Evolutionary conservation across 1,284 basidiomycete genomes (phyloP), one percentile per base, ranked within the genome.

Genomic region (Grifola frondosa): DNA sequence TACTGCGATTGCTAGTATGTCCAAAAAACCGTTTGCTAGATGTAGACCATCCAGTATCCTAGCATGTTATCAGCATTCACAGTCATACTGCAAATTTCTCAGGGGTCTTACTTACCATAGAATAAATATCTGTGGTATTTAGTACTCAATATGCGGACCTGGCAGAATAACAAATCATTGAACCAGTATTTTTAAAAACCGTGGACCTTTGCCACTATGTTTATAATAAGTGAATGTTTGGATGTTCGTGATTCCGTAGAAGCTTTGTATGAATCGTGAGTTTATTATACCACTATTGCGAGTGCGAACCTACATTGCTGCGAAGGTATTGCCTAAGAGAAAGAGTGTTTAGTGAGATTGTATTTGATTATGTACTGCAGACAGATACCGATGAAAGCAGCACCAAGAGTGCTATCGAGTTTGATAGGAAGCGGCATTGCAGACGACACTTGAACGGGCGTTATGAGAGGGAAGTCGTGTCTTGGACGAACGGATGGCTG

Each of bases 141-240:
- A 13, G 19, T 24, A 20, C 15, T 16, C 3, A 15, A 10, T n/a
- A 35, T 17, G 19, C 12, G 12, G 3, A 4, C 8, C 13, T 5
- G 19, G 23, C 19, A 35, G 22, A 38, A 13, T n/a, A n/a, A n/a
- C 15, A 2, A 44, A 48, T 30, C 36, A 58, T n/a, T n/a, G n/a
- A n/a, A n/a, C 58, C n/a, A 58, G 35, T 15, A 17, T 34, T 38
- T 53, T 53, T 29, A 61, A 33, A 30, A 45, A 48, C 13, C 15
- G 15, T 16, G 52, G 47, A 37, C 59, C 57, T 9, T 39, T 23
- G 12, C 36, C 34, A 15, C 47, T 49, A 19, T 47, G 50, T 30
- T 48, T 50, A 36, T 48, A 61, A 42, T 59, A 61, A 19, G 52
- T 50, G 32, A 49, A 56, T 5, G 54, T 53, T 37, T 61, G 59